These are phyloP conservation scores for Stygiomarasmius scandens DNA, from an alignment of 1,284 basidiomycete genomes.

Conservation along the genomic window DNA sequence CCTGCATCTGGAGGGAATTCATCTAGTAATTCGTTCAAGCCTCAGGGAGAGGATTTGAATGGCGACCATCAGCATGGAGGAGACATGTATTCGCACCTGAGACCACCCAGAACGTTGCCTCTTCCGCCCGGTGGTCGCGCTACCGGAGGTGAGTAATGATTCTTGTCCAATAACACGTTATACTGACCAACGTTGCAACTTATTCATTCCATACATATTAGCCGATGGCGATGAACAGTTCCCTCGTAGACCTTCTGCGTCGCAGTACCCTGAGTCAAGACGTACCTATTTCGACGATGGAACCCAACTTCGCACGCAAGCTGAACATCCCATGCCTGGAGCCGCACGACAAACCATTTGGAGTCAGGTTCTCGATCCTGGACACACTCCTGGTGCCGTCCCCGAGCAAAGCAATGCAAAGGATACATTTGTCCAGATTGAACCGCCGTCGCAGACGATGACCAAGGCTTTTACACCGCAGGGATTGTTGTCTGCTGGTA, in stretches of 20 bases:
- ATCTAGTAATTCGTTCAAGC: conserved; percentile 29
- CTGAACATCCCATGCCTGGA: conserved; percentile 53
- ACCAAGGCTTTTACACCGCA: conserved; percentile 95
- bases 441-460: conserved; percentile 72
- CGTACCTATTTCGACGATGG: conserved; percentile 48
- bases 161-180: conserved; percentile 11
- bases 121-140: conserved; percentile 40
- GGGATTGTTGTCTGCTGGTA: conserved; percentile 90
- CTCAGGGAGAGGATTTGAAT: conserved; percentile 22
- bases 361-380: conserved; percentile 84
- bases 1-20: conserved; percentile 26
- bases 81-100: conserved; percentile 34
- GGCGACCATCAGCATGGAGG: conserved; percentile 10
- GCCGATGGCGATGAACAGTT: conserved; percentile 29
- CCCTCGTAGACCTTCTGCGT: conserved; percentile 21
- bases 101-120: conserved; percentile 48
- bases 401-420: conserved; percentile 37
- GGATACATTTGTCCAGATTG: conserved; percentile 85
- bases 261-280: conserved; percentile 50
- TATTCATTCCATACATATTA: conserved; percentile 16
- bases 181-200: conserved; percentile 14
- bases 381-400: conserved; percentile 44
- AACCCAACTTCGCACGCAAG: conserved; percentile 48
- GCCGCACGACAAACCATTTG: conserved; percentile 73
- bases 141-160: conserved; percentile 14